These are phyloP conservation scores for Fusarium fracticaudum DNA, from an alignment of 2,329 filamentous ascomycete species.

Conservation along the genomic window DNA sequence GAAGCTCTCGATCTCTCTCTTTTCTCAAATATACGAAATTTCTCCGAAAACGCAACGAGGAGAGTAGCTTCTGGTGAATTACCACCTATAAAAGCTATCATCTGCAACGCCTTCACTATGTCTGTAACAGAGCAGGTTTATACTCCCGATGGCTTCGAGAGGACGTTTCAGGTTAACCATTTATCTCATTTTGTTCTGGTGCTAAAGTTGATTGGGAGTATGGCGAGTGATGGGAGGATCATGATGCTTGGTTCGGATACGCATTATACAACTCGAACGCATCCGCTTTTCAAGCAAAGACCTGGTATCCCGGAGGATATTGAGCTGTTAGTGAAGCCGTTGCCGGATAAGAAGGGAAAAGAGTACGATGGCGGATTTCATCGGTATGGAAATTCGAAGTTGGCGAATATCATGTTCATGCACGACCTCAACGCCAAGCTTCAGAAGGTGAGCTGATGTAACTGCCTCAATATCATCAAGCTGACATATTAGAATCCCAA, in stretches of 20 bases:
- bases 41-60: slow-evolving; percentile 1
- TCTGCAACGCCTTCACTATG: slow-evolving; percentile 35
- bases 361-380: slow-evolving; percentile 38
- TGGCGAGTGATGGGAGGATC: slow-evolving; percentile 14
- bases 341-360: neutral
- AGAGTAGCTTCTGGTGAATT: neutral
- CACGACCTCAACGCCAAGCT: slow-evolving; percentile 34
- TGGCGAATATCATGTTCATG: slow-evolving; percentile 42
- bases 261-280: slow-evolving; percentile 20
- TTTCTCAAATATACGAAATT: slow-evolving; percentile 1
- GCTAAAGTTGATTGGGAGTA: slow-evolving; percentile 28
- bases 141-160: slow-evolving; percentile 27
- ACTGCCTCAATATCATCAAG: accelerated
- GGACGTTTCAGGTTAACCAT: slow-evolving; percentile 35
- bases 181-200: slow-evolving; percentile 36
- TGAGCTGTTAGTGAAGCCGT: slow-evolving; percentile 5
- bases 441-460: neutral
- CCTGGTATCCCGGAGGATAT: slow-evolving; percentile 19
- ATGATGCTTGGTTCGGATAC: slow-evolving; percentile 26
- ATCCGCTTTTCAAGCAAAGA: slow-evolving; percentile 22
- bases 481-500: slow-evolving; percentile 18
- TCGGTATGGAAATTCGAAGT: slow-evolving; percentile 34
- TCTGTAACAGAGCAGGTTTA: slow-evolving; percentile 9
- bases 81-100: slow-evolving; percentile 27
- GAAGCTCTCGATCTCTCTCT: slow-evolving; percentile 28